These are phyloP conservation scores for Cytospora chrysosperma DNA, from an alignment of 2,329 filamentous ascomycete genomes.

Conservation along the genomic window DNA sequence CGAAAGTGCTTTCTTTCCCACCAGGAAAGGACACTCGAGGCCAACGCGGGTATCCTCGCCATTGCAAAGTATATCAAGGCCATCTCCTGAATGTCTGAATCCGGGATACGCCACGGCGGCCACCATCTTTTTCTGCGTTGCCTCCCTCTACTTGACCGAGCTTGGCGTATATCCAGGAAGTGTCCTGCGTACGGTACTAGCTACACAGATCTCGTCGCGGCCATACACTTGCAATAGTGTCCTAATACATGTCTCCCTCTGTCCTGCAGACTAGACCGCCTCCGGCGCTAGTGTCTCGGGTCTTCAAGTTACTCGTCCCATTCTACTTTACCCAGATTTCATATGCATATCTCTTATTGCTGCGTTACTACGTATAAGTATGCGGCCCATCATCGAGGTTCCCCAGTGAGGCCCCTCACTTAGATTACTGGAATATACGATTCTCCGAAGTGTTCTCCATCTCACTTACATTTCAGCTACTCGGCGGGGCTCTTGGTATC, in stretches of 20 bases:
- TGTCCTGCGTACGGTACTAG: constrained; percentile 11
- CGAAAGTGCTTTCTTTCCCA: constrained; percentile 15
- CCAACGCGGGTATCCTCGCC: constrained; percentile 1
- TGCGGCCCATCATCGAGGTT: not conserved
- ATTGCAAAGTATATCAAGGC: constrained; percentile 1
- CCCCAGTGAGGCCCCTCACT: not conserved
- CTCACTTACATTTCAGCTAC: not conserved
- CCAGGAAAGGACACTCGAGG: constrained; percentile 1
- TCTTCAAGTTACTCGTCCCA: constrained; percentile 15
- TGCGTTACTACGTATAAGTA: constrained; percentile 10
- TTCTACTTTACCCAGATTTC: constrained; percentile 9
- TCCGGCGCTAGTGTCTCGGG: constrained; percentile 20
- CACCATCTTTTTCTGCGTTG: constrained; percentile 1
- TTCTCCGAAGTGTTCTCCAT: not conserved
- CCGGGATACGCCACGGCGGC: constrained; percentile 19
- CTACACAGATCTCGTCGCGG: constrained; percentile 14
- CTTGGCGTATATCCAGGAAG: constrained; percentile 14
- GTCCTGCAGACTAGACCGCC: constrained; percentile 19
- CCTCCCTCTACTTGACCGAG: constrained; percentile 2
- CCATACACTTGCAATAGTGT: constrained; percentile 11
- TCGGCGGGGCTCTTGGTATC: not conserved
- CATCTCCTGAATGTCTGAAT: constrained; percentile 7
- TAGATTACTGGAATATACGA: not conserved
- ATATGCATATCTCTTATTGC: not conserved
- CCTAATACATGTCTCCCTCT: constrained; percentile 17